Base-by-base conservation (phyloP, 2,329 filamentous ascomycete species). In the Fusarium xyrophilum region DNA sequence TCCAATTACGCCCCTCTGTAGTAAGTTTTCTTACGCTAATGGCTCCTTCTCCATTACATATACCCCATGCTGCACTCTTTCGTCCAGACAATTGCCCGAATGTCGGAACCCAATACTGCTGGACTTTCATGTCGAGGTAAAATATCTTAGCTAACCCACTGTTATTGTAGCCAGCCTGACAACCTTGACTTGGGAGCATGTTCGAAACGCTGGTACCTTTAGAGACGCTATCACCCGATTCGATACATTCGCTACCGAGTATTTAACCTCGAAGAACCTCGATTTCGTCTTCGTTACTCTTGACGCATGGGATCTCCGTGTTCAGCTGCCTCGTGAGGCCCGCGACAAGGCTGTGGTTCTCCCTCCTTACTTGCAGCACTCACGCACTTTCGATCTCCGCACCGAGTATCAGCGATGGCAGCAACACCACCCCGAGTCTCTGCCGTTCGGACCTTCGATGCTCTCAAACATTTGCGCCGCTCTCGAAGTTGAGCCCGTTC, bases 361-460 rank as follows among this genome's bases (percentile, higher is more conserved):
- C 36, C 96, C 96, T 25, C 92, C 95, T 13, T 99, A 99, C 80
- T 88, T 99, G 63, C 96, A 99, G 83, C 96, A 99, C 84, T 97
- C 96, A 39, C 91, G 96, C 65, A 97, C 95, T 60, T 99, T 98
- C 78, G 96, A 98, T 78, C 88, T 99, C 60, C 92, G 96, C 68
- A 97, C 93, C 75, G 96, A 99, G 82, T 99, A 99, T 79, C 94
- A 97, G 83, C 89, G 94, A 78, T 99, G 96, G 94, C 96, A 98
- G 82, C 93, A 96, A 76, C 95, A 98, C 80, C 96, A 99, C 77
- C 96, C 96, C 39, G 96, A 99, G 83, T 97, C 95, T 60, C 87
- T 99, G 56, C 95, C 96, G 5, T 99, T 98, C 77, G 96, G 95
- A 21, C 95, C 96, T 51, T 97, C 93, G 62, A 96, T 96, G 79